These are phyloP conservation scores for Lathyrus sativus DNA, from an alignment of 306 rosid species.

Conservation along the genomic window DNA sequence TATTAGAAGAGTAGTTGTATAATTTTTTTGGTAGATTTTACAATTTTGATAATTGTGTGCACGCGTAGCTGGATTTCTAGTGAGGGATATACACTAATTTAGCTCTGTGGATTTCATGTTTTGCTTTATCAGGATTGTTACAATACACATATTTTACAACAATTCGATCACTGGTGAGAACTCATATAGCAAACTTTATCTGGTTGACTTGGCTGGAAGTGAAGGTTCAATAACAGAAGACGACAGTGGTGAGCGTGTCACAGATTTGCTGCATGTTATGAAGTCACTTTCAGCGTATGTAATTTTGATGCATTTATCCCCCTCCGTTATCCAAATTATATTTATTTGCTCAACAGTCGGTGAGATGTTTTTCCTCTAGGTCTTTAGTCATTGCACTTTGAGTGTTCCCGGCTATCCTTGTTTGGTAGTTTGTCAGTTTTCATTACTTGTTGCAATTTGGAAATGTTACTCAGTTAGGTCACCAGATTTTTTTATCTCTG, in stretches of 20 bases:
- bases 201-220: constrained; percentile 97
- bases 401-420: constrained; percentile 18
- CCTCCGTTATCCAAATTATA: constrained; percentile 26
- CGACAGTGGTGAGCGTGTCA: constrained; percentile 84
- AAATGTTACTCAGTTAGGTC: constrained; percentile 21
- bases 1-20: constrained; percentile 16
- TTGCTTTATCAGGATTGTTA: constrained; percentile 69
- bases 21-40: constrained; percentile 12
- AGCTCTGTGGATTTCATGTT: constrained; percentile 40
- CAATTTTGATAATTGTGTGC: constrained; percentile 32
- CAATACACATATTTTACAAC: constrained; percentile 69
- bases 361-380: not conserved
- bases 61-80: constrained; percentile 2
- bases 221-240: constrained; percentile 89
- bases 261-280: constrained; percentile 96
- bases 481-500: constrained; percentile 23
- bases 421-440: constrained; percentile 14
- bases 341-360: constrained; percentile 25
- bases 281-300: constrained; percentile 98
- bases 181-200: constrained; percentile 84
- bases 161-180: constrained; percentile 76
- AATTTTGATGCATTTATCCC: constrained; percentile 33
- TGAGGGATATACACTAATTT: constrained; percentile 35
- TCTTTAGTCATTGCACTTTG: constrained; percentile 16
- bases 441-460: constrained; percentile 26